Evolutionary conservation across 805 yeast genomes (phyloP), one percentile per base, ranked within the genome.

Genomic region (Suhomyces sp.): DNA sequence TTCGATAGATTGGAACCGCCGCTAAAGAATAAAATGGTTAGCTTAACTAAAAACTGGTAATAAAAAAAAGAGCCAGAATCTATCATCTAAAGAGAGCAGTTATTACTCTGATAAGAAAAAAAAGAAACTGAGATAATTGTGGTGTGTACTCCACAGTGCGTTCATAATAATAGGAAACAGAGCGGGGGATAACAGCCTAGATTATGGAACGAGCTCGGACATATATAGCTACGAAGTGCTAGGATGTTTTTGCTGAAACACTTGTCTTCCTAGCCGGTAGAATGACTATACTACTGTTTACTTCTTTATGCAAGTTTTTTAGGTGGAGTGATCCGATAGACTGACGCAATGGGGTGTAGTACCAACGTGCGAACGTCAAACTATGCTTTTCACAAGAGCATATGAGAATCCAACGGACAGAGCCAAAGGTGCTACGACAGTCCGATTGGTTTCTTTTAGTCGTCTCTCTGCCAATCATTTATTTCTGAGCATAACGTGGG

Each of bases 91-190:
- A 37, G 41, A 37, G 41, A 37, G 41, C 22, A 37, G 41, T 37
- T 37, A 37, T 37, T 19, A 37, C 41, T 37, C 19, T 41, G 44
- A 41, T 41, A 41, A 41, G 44, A 22, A 41, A 41, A 20, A 20
- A 22, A 41, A 41, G 25, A 41, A 22, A 41, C 44, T 41, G 44
- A 21, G 29, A 41, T 19, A 22, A 22, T 41, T 41, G 44, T 41
- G 44, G 44, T 41, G 44, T 41, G 44, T 17, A 9, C 44, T 17
- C 44, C 44, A 41, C 44, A 41, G 44, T 41, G 44, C 44, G 44
- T 19, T 17, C 31, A 27, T 27, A n/a, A 12, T 27, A n/a, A n/a
- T n/a, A n/a, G n/a, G n/a, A n/a, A n/a, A n/a, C n/a, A 27, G 31
- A 17, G 17, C 20, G 40, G 20, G n/a, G 20, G 20, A 12, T 4